Base-by-base conservation (phyloP, 2,329 filamentous ascomycete genomes). In the Fusarium mexicanum region DNA sequence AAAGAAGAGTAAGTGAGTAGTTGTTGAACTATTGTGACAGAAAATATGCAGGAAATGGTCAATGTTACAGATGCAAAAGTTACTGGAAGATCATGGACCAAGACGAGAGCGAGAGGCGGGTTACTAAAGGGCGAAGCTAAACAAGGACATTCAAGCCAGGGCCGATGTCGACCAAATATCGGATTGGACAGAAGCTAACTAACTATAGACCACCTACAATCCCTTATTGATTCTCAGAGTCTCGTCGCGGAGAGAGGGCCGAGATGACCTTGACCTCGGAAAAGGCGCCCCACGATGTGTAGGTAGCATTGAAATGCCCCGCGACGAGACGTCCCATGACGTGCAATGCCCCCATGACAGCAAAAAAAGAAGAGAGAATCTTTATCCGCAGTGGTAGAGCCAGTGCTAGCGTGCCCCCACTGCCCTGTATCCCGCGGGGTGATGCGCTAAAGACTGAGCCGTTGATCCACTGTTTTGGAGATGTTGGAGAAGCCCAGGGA, bases 171-270 rank as follows among this genome's bases (percentile, higher is more conserved):
- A 73, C 58, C 41, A 58, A 73, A 73, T 63, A 68, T 54, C 22
- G 54, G 29, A 50, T 58, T 55, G 59, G 58, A 35, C 38, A 35
- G 44, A 51, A 41, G 26, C 37, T 38, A 43, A 35, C 33, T 35
- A 35, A 33, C 33, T 14, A 33, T 31, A 50, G 40, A 55, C 41
- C 40, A 26, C 24, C 31, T 50, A 26, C 24, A 59, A 26, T 31
- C 31, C 37, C 41, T 40, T n/a, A 50, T 59, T 50, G 20, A 58
- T 24, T 26, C 31, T 53, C 31, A 37, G 17, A 17, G 37, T 20
- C 43, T 26, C 22, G 40, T 64, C 61, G 60, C 73, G 73, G 73
- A 74, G 72, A 74, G 72, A 73, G 69, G 60, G 18, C 72, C 72
- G 72, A 74, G 72, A 73, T 41, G 41, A 22, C 61, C 40, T 53